These are phyloP conservation scores for Trichoderma lentiforme DNA, from an alignment of 2,329 filamentous ascomycete species.

Conservation along the genomic window DNA sequence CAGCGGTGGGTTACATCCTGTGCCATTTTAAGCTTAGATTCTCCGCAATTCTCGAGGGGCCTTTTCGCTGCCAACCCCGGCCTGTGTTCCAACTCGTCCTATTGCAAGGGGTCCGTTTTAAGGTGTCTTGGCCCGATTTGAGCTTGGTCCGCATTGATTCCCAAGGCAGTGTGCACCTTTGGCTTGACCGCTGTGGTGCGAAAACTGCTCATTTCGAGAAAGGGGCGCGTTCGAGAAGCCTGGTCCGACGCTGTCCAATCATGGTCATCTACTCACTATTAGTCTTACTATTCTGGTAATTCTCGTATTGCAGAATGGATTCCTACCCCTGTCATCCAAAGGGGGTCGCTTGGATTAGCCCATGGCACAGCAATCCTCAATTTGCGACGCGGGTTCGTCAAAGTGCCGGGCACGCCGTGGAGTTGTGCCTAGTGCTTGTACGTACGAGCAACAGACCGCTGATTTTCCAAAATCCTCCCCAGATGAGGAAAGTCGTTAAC, in stretches of 20 bases:
- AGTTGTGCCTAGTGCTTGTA: background rate
- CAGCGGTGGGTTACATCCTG: conserved; percentile 4
- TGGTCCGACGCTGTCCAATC: conserved; percentile 6
- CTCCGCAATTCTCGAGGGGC: conserved; percentile 3
- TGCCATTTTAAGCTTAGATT: conserved; percentile 15
- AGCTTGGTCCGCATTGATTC: background rate
- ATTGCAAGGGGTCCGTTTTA: conserved; percentile 6
- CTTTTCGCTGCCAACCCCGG: background rate
- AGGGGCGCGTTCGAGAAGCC: conserved; percentile 8
- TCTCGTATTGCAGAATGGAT: conserved; percentile 13
- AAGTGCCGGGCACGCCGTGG: background rate
- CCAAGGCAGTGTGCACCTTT: background rate
- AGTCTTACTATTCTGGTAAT: conserved; percentile 17
- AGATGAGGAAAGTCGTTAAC: conserved; percentile 6
- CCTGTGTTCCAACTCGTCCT: background rate
- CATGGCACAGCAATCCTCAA: conserved; percentile 4
- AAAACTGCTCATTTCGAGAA: conserved; percentile 13
- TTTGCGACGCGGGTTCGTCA: conserved; percentile 2
- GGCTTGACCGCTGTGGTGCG: conserved; percentile 6
- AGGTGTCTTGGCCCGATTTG: conserved; percentile 15
- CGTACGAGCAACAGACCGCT: background rate
- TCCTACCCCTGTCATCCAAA: background rate
- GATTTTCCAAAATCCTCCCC: background rate
- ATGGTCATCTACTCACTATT: background rate
- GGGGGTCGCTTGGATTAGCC: conserved; percentile 11